Conservation (phyloP, 805 yeast species). For the Tetrapisispora nanseiensis region DNA sequence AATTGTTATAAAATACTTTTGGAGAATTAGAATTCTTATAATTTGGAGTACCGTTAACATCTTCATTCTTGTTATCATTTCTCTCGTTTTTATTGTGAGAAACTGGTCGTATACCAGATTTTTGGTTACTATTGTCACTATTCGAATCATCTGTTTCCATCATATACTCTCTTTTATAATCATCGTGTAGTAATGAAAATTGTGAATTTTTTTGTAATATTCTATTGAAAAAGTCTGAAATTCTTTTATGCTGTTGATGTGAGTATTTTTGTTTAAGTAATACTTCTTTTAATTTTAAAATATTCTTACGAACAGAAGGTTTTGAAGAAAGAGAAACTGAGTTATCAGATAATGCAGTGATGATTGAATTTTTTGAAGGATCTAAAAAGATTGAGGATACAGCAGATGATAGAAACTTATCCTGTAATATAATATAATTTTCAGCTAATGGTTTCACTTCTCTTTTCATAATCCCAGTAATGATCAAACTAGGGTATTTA, state of each 20-base stretch:
- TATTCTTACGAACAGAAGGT: slow-evolving; percentile 4
- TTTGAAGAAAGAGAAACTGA: slow-evolving; percentile 9
- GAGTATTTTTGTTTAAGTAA: slow-evolving; percentile 19
- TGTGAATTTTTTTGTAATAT: slow-evolving; percentile 14
- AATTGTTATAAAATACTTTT: too few relatives aligned
- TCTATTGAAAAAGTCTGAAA: slow-evolving; percentile 22
- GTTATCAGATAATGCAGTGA: slow-evolving; percentile 22
- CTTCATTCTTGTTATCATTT: neutral
- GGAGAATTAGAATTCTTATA: too few relatives aligned
- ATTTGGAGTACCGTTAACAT: neutral
- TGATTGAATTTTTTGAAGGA: slow-evolving; percentile 22
- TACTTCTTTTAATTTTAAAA: slow-evolving; percentile 16
- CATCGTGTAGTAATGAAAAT: neutral
- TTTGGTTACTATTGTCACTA: neutral
- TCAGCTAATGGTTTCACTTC: slow-evolving; percentile 29
- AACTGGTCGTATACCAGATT: neutral
- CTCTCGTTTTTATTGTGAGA: neutral
- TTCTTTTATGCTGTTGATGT: slow-evolving; percentile 14
- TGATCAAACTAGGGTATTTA: slow-evolving; percentile 22
- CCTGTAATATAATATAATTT: slow-evolving; percentile 24
- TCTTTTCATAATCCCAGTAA: slow-evolving; percentile 24
- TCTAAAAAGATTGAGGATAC: slow-evolving; percentile 24
- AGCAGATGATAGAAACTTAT: slow-evolving; percentile 21
- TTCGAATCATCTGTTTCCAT: neutral
- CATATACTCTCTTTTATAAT: neutral